Evolutionary conservation across 495 filamentous ascomycete genomes (phyloP), one percentile per base, ranked within the genome.

Genomic region (Rusavskia elegans): DNA sequence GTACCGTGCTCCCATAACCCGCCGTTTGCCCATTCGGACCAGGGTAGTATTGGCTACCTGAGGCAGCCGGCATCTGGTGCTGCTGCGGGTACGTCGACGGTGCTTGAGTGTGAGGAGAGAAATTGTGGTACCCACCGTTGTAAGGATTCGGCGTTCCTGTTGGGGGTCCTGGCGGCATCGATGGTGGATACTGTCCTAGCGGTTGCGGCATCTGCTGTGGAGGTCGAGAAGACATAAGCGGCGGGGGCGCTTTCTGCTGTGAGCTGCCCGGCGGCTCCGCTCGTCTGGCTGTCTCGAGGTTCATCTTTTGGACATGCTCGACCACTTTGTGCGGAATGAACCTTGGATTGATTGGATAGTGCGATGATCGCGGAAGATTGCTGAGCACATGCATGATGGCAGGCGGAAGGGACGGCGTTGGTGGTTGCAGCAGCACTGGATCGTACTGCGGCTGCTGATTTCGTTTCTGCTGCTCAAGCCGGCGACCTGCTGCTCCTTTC

Each of bases 301-400:
- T 65, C 6, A 81, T 76, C 48, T 77, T 73, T 27, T 77, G 78
- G 27, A 98, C 66, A 20, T 95, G 73, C 13, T 79, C 75, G 6
- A 95, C 81, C 68, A 94, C 71, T 55, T 75, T 77, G 54, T 78
- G 75, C 5, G 89, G 68, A 52, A 74, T 81, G 59, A 96, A 84
- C 17, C 76, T 71, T 54, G 65, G 44, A 16, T 25, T 16, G 21
- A 25, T 46, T 7, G 44, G 44, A 29, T 46, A 46, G 11, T 46
- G 23, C 14, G 44, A 23, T n/a, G 20, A 0, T 29, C 44, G 19
- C 7, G 44, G 44, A 46, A 46, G 44, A 1, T 23, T 29, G 14
- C 83, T 81, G 27, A 98, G 68, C 19, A 98, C 72, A 61, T 89
- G 83, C 10, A 80, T 83, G 50, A 97, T 76, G 48, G 88, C 82